phyloP scores from a whole-genome alignment of 2,329 filamentous ascomycete species.

The Sclerotinia borealis region DNA sequence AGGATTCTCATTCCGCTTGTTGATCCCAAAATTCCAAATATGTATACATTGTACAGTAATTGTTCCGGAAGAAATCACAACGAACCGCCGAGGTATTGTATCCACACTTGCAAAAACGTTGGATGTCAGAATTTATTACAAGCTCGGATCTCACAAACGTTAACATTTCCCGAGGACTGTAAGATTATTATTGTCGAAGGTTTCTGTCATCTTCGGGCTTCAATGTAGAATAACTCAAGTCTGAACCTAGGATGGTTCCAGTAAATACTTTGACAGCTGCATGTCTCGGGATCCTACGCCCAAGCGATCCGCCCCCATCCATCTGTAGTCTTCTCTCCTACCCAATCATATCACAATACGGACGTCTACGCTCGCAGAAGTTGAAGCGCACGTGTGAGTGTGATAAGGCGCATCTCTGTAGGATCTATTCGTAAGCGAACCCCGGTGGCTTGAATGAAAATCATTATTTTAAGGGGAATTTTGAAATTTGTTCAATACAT shows the following conservation, averaged over 20 bases:
- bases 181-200: background rate
- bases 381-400: background rate
- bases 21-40: background rate
- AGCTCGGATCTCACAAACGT: background rate
- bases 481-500: background rate
- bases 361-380: background rate
- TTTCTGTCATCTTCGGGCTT: background rate
- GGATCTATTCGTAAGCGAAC: background rate
- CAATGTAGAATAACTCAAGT: background rate
- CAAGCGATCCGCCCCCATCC: conserved; percentile 2
- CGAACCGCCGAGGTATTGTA: background rate
- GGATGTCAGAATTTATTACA: background rate
- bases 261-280: conserved; percentile 12
- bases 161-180: background rate
- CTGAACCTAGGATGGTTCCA: background rate
- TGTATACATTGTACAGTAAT: background rate
- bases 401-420: background rate
- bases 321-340: background rate
- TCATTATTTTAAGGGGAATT: too few species aligned
- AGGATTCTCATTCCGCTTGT: background rate
- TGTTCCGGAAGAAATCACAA: background rate
- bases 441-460: background rate
- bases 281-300: conserved; percentile 12
- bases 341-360: background rate
- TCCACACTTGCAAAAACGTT: background rate